A percentile compares a stretch with the other conserved stretches of the same genome.
These are phyloP conservation scores for Helenozyma rhizophorensis DNA, from an alignment of 805 yeast genomes.

Conservation along the genomic window DNA sequence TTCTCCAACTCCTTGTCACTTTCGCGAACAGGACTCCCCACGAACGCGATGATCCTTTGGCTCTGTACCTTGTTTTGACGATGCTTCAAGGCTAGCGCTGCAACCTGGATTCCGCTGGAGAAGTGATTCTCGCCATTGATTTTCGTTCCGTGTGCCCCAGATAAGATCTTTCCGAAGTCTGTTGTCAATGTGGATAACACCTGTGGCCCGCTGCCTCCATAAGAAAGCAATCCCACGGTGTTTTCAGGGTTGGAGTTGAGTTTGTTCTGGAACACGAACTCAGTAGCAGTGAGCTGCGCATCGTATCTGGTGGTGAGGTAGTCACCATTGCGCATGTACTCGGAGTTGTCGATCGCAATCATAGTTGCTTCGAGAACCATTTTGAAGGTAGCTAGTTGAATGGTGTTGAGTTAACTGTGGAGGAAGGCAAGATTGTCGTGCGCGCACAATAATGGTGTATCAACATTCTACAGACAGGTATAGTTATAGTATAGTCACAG, in stretches of 20 bases:
- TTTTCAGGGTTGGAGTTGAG: constrained; percentile 88
- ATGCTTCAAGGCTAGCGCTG: constrained; percentile 85
- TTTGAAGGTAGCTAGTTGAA: constrained; percentile 12
- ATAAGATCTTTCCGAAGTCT: constrained; percentile 79
- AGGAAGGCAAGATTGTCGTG: no score
- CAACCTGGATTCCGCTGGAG: constrained; percentile 85
- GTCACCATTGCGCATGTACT: constrained; percentile 94
- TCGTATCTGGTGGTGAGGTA: constrained; percentile 82
- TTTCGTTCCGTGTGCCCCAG: constrained; percentile 77
- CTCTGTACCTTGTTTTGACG: constrained; percentile 91
- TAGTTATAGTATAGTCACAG: no score
- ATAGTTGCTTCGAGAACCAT: constrained; percentile 97
- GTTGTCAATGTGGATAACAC: constrained; percentile 86
- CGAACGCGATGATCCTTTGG: constrained; percentile 85
- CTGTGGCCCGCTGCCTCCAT: constrained; percentile 79
- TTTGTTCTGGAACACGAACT: constrained; percentile 79
- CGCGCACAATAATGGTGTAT: no score
- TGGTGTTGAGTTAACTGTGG: neutral
- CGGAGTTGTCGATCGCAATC: constrained; percentile 93
- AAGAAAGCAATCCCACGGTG: constrained; percentile 86
- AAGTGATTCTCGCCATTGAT: constrained; percentile 67
- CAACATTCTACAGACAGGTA: no score
- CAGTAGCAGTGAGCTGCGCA: constrained; percentile 89
- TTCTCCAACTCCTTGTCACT: constrained; percentile 67
- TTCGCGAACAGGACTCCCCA: constrained; percentile 79